phyloP scores from a whole-genome alignment of 2,329 filamentous ascomycete species.

The Aspergillus udagawae region DNA sequence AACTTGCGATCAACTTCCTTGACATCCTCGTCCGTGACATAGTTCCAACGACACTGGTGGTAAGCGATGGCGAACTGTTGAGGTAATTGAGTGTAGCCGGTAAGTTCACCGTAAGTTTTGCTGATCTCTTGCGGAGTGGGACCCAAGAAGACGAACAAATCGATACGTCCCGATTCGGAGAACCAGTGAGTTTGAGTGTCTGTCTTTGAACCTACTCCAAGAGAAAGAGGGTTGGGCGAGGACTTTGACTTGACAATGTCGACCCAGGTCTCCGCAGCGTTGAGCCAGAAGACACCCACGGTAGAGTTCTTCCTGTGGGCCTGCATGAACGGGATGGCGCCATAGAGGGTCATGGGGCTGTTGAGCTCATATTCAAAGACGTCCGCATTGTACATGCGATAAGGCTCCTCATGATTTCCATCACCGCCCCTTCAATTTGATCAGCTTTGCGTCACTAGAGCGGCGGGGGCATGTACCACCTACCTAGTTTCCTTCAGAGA shows the following conservation, averaged over 20 bases:
- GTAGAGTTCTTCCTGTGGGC: conserved; percentile 90
- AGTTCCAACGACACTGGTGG: conserved; percentile 99
- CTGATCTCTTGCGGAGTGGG: conserved; percentile 79
- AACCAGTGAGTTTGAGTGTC: conserved; percentile 95
- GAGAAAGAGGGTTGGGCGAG: conserved; percentile 69
- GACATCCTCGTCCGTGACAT: conserved; percentile 93
- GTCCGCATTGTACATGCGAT: conserved; percentile 91
- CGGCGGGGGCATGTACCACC: background rate
- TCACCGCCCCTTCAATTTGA: conserved; percentile 60
- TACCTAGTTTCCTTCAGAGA: conserved; percentile 83
- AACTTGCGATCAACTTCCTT: conserved; percentile 95
- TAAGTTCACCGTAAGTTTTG: conserved; percentile 80
- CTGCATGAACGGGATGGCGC: conserved; percentile 97
- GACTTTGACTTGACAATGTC: conserved; percentile 81
- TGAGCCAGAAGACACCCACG: conserved; percentile 96
- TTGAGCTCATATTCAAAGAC: conserved; percentile 97
- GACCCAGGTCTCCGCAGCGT: conserved; percentile 94
- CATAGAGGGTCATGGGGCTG: conserved; percentile 97
- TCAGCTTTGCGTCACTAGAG: conserved; percentile 16
- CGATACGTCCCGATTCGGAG: conserved; percentile 82
- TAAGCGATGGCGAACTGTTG: conserved; percentile 91
- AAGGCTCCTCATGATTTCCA: conserved; percentile 81
- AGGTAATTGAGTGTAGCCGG: conserved; percentile 84
- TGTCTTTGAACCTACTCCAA: conserved; percentile 65
- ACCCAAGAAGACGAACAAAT: conserved; percentile 92